phyloP scores from a whole-genome alignment of 1,139 yeast species.

The Yamadazyma spencermartinsiae region DNA sequence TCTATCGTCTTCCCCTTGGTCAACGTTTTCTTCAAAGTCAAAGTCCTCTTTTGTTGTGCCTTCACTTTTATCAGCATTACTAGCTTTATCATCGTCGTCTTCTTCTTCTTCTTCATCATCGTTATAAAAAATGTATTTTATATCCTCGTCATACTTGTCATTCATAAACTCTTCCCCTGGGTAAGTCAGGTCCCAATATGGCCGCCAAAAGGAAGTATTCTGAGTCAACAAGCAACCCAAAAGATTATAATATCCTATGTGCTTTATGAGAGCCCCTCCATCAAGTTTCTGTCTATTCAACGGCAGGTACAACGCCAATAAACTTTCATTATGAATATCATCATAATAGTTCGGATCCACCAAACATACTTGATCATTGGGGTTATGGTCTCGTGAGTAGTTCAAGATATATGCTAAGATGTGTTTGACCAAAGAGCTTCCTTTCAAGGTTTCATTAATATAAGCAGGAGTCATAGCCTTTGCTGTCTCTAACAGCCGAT shows the following conservation, averaged over 20 bases:
- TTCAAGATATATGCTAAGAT: conserved; percentile 63
- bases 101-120: conserved; percentile 38
- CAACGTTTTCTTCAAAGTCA: background rate
- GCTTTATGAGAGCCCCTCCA: conserved; percentile 45
- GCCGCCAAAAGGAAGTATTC: too few species aligned
- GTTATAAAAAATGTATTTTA: conserved; percentile 66
- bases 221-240: conserved; percentile 5
- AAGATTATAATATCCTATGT: conserved; percentile 10
- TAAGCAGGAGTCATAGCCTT: conserved; percentile 45
- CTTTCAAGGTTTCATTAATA: conserved; percentile 56
- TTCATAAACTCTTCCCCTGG: conserved; percentile 27
- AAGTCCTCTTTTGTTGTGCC: background rate
- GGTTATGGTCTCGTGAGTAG: conserved; percentile 3
- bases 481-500: conserved; percentile 55
- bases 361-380: conserved; percentile 1
- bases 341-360: conserved; percentile 6
- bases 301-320: conserved; percentile 55
- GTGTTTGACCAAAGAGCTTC: conserved; percentile 62
- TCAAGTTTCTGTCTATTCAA: conserved; percentile 54
- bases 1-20: background rate
- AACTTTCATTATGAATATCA: conserved; percentile 9
- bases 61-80: background rate
- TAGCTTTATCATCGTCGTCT: conserved; percentile 7
- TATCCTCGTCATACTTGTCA: conserved; percentile 73
- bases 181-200: too few species aligned